A percentile compares a stretch with the other conserved stretches of the same genome.
phyloP scores from a whole-genome alignment of 805 yeast species.

The Candida xyloterini region DNA sequence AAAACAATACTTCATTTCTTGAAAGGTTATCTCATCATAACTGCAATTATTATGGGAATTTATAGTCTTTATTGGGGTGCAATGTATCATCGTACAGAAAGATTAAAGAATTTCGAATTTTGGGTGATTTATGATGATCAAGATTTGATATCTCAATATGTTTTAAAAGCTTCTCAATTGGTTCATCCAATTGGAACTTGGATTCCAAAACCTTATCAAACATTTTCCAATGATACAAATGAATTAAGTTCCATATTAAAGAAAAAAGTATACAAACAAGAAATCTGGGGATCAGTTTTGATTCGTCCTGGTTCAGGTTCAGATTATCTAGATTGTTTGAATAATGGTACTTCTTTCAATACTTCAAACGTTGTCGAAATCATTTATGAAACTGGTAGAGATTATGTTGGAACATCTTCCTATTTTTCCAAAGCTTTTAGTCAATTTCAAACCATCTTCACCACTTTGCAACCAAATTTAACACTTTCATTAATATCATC shows the following conservation, averaged over 20 bases:
- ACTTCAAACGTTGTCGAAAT: constrained; percentile 35
- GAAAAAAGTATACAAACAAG: constrained; percentile 48
- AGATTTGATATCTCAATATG: constrained; percentile 30
- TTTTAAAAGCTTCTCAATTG: constrained; percentile 23
- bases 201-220: constrained; percentile 24
- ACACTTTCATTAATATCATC: constrained; percentile 8
- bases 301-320: constrained; percentile 50
- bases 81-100: constrained; percentile 29
- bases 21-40: constrained; percentile 32
- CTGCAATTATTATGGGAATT: constrained; percentile 34
- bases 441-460: constrained; percentile 33
- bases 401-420: constrained; percentile 42
- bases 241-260: constrained; percentile 36
- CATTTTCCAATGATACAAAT: constrained; percentile 32
- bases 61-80: constrained; percentile 45
- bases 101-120: constrained; percentile 32
- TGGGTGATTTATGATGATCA: constrained; percentile 31
- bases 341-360: constrained; percentile 21
- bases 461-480: constrained; percentile 11
- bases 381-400: constrained; percentile 61
- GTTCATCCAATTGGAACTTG: constrained; percentile 17
- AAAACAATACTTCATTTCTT: constrained; percentile 17
- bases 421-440: constrained; percentile 41
- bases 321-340: constrained; percentile 36
- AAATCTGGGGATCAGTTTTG: constrained; percentile 59